These are phyloP conservation scores for Endocarpon pusillum DNA, from an alignment of 495 filamentous ascomycete species.

Conservation along the genomic window DNA sequence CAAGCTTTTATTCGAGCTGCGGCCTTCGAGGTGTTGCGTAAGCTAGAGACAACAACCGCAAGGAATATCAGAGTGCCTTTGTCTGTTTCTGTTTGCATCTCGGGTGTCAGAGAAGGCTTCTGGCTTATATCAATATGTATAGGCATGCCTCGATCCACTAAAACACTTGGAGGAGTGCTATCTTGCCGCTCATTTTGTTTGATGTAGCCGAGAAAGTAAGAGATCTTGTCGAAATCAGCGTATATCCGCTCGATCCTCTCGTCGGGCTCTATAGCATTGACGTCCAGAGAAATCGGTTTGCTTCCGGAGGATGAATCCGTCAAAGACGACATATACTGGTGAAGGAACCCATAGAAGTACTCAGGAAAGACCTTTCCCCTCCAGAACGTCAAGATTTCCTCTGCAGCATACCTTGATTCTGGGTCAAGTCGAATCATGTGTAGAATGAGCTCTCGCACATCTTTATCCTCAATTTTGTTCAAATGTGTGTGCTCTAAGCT, in stretches of 20 bases:
- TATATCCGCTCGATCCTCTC: conserved; percentile 85
- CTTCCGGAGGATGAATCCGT: conserved; percentile 81
- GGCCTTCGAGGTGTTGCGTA: conserved; percentile 76
- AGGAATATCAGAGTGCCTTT: conserved; percentile 90
- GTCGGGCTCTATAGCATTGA: conserved; percentile 67
- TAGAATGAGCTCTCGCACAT: conserved; percentile 69
- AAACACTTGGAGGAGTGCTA: conserved; percentile 8
- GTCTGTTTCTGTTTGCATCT: conserved; percentile 58
- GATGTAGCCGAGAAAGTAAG: conserved; percentile 58
- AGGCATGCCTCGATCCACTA: conserved; percentile 39
- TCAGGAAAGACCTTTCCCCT: conserved; percentile 80
- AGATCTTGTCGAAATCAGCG: conserved; percentile 93
- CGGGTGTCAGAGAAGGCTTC: conserved; percentile 36
- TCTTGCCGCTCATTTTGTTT: conserved; percentile 4
- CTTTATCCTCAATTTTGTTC: conserved; percentile 70
- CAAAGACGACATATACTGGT: conserved; percentile 91
- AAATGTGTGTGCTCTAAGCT: conserved; percentile 67
- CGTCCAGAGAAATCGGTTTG: conserved; percentile 40
- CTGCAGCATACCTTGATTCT: conserved; percentile 77
- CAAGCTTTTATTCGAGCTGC: conserved; percentile 80
- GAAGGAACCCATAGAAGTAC: conserved; percentile 93
- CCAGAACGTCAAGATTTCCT: conserved; percentile 89
- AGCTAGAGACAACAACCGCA: conserved; percentile 66
- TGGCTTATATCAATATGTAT: conserved; percentile 56
- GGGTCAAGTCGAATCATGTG: conserved; percentile 95